phyloP scores from a whole-genome alignment of 768 basidiomycete genomes.

The Rhizopogon roseolus region DNA sequence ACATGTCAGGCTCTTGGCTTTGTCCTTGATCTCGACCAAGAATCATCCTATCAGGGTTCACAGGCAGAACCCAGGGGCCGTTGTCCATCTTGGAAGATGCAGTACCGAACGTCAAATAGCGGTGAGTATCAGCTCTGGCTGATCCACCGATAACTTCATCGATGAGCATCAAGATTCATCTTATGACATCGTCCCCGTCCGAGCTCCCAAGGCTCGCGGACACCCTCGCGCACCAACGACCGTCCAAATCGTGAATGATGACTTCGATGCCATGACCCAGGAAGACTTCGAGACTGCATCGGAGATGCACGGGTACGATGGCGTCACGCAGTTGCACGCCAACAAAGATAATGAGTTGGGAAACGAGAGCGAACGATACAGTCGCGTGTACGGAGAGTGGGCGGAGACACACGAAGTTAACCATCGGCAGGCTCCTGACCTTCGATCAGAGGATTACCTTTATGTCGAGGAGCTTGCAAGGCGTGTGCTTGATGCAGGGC shows the following conservation, averaged over 20 bases:
- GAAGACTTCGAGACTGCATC: slow-evolving; percentile 23
- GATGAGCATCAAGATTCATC: slow-evolving; percentile 24
- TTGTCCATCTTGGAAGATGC: neutral
- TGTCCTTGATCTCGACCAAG: neutral
- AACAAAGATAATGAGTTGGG: slow-evolving; percentile 3
- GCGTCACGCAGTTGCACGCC: slow-evolving; percentile 18
- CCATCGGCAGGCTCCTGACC: slow-evolving; percentile 18
- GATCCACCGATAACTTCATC: slow-evolving; percentile 2
- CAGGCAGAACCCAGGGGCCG: neutral
- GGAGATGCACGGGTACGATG: slow-evolving; percentile 18
- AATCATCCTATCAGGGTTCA: neutral
- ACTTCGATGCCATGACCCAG: slow-evolving; percentile 25
- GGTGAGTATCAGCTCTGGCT: neutral
- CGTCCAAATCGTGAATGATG: slow-evolving; percentile 24
- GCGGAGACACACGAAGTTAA: slow-evolving; percentile 24
- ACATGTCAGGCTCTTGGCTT: neutral
- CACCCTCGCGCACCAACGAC: slow-evolving; percentile 27
- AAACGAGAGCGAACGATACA: slow-evolving; percentile 12
- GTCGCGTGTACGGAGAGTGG: slow-evolving; percentile 28
- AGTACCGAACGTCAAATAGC: neutral
- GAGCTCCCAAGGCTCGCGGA: slow-evolving; percentile 7
- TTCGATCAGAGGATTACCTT: slow-evolving; percentile 10
- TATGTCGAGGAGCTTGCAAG: slow-evolving; percentile 28
- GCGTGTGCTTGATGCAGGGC: slow-evolving; percentile 29
- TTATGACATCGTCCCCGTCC: slow-evolving; percentile 24